Base-by-base conservation (phyloP, 1,284 basidiomycete species). In the Ceratobasidium sp. region DNA sequence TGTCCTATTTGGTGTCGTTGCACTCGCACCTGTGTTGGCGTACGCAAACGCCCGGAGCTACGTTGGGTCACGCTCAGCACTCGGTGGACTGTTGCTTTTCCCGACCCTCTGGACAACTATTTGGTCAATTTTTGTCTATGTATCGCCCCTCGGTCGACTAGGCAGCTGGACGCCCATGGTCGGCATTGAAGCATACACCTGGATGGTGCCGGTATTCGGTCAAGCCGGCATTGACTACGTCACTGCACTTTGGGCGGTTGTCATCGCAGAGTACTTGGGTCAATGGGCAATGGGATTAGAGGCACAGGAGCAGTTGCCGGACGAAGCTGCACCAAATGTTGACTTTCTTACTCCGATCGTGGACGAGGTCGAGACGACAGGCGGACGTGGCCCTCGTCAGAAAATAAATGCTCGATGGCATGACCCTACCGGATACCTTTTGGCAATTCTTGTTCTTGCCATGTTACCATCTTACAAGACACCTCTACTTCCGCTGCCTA, bases 131-230 rank as follows among this genome's bases (percentile, higher is more conserved):
- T 80, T 89, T 1, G 87, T 91, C 0, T 86, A 84, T 78, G 38
- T 87, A 44, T 91, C 89, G 81, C 92, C 92, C 0, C 82, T 93
- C 13, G 94, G 94, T 15, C 88, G 91, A 78, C 86, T 95, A 20
- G 86, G 90, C 4, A 89, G 90, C 17, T 94, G 93, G 93, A 90
- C 87, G 65, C 90, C 92, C 4, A 85, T 89, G 26, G 82, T 86
- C 5, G 88, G 89, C 1, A 83, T 87, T 40, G 86, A 87, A 7
- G 84, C 87, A 0, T 94, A 94, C 81, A 81, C 82, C 3, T 95
- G 93, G 93, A 83, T 91, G n/a, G 81, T 88, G 4, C 88, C 87
- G 0, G 82, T 87, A 52, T 80, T 89, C 38, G 93, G 94, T 3
- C 87, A 90, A 46, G 84, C 86, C 56, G 90, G 88, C 15, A 87